Evolutionary conservation across 768 basidiomycete genomes (phyloP).

Genomic region (Suillus decipiens): DNA sequence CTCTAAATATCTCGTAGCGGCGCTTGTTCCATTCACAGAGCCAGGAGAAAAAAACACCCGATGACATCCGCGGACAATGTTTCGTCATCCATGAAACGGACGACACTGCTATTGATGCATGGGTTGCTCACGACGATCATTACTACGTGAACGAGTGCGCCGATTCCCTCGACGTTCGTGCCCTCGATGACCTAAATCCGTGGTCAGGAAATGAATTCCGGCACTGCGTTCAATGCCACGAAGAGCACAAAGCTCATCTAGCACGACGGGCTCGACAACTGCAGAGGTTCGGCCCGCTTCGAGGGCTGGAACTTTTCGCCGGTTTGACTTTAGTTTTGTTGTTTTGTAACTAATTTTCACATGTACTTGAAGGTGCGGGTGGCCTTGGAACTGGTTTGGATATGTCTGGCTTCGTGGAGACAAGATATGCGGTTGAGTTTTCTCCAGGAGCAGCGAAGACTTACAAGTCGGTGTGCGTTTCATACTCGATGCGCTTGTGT

Average conservation of each 20-base stretch:
- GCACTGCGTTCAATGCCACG: slow-evolving; percentile 43
- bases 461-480: slow-evolving; percentile 47
- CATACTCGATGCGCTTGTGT: background rate
- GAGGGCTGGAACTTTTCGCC: slow-evolving; percentile 68
- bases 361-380: slow-evolving; percentile 57
- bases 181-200: slow-evolving; percentile 24
- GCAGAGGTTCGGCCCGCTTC: slow-evolving; percentile 44
- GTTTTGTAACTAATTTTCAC: slow-evolving; percentile 2
- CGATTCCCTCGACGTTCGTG: slow-evolving; percentile 19
- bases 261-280: slow-evolving; percentile 33
- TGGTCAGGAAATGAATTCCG: slow-evolving; percentile 32
- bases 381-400: slow-evolving; percentile 71
- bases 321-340: slow-evolving; percentile 40
- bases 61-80: slow-evolving; percentile 55
- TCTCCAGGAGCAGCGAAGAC: slow-evolving; percentile 64
- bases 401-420: slow-evolving; percentile 60
- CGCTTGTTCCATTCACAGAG: slow-evolving; percentile 44
- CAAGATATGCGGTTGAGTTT: slow-evolving; percentile 70
- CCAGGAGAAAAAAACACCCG: slow-evolving; percentile 28
- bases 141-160: slow-evolving; percentile 50
- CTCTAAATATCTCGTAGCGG: slow-evolving; percentile 23
- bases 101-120: slow-evolving; percentile 28
- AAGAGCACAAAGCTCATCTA: slow-evolving; percentile 33
- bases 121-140: slow-evolving; percentile 59
- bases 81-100: slow-evolving; percentile 45